Conservation (phyloP, 2,329 filamentous ascomycete genomes). For the Aspergillus jensenii region DNA sequence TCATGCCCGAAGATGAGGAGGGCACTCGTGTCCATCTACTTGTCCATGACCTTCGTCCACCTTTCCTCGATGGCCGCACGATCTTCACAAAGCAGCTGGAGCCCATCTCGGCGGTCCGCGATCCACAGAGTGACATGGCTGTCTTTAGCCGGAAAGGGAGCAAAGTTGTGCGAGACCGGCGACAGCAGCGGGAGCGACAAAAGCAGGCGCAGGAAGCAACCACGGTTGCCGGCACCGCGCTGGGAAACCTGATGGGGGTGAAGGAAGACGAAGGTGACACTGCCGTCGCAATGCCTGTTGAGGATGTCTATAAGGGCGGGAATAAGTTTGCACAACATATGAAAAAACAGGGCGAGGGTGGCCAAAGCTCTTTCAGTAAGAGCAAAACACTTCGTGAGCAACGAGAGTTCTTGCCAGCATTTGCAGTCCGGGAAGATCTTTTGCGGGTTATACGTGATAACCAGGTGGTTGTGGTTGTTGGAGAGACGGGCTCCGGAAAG, state of each 20-base stretch:
- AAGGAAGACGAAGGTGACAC: constrained; percentile 89
- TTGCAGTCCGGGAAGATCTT: constrained; percentile 92
- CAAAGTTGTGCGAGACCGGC: constrained; percentile 83
- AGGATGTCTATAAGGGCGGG: constrained; percentile 65
- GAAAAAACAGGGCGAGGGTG: constrained; percentile 73
- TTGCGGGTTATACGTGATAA: constrained; percentile 92
- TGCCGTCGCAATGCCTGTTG: constrained; percentile 72
- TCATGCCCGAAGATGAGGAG: constrained; percentile 82
- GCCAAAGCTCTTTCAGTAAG: constrained; percentile 85
- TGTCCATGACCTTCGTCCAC: constrained; percentile 89
- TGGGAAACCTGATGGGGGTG: constrained; percentile 94
- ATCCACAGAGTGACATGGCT: constrained; percentile 97
- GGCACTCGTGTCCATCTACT: constrained; percentile 84
- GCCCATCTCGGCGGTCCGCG: constrained; percentile 86
- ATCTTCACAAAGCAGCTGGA: constrained; percentile 98
- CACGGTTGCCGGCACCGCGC: constrained; percentile 82
- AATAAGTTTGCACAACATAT: constrained; percentile 88
- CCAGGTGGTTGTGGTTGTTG: constrained; percentile 94
- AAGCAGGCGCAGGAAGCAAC: constrained; percentile 95
- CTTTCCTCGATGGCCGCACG: constrained; percentile 90
- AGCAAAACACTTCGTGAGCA: constrained; percentile 90
- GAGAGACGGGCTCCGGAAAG: constrained; percentile 96
- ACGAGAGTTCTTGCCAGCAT: constrained; percentile 88
- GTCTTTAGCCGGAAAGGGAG: constrained; percentile 96
- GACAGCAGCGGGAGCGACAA: constrained; percentile 89